phyloP scores from a whole-genome alignment of 106 monocot species.

The Platanthera zijinensis region DNA sequence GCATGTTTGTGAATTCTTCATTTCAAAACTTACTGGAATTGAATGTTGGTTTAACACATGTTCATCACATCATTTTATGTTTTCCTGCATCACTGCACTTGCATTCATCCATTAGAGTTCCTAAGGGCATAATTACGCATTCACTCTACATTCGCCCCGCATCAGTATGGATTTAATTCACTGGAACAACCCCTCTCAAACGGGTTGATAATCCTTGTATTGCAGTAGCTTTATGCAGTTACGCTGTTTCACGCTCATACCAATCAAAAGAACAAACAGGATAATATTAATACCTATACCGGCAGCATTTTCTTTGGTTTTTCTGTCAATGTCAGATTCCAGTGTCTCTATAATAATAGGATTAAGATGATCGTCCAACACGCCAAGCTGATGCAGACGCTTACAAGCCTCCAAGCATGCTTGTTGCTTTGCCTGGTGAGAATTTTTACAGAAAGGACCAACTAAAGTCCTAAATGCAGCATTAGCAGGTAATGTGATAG shows the following conservation, averaged over 20 bases:
- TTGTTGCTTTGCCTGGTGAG: conserved; percentile 64
- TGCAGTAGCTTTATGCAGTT: too few species aligned
- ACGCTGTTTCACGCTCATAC: background rate
- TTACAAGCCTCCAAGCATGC: conserved; percentile 79
- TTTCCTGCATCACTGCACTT: too few species aligned
- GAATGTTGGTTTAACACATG: too few species aligned
- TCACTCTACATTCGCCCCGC: too few species aligned
- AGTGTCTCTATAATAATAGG: conserved; percentile 33
- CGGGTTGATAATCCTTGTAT: too few species aligned
- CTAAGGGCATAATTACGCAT: too few species aligned
- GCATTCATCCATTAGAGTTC: too few species aligned
- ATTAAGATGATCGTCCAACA: conserved; percentile 70
- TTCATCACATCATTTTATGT: too few species aligned
- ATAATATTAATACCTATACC: conserved; percentile 46
- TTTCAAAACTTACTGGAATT: too few species aligned
- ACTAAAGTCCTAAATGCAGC: conserved; percentile 62
- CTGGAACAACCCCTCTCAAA: too few species aligned
- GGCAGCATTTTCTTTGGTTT: conserved; percentile 14
- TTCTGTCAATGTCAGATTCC: conserved; percentile 20
- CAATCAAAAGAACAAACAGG: background rate
- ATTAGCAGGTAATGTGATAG: conserved; percentile 66
- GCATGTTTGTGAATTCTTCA: too few species aligned
- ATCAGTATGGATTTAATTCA: too few species aligned
- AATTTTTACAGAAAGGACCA: conserved; percentile 45
- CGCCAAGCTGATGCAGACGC: conserved; percentile 70